Conservation (phyloP, 805 yeast species). For the Metschnikowia colocasiae region DNA sequence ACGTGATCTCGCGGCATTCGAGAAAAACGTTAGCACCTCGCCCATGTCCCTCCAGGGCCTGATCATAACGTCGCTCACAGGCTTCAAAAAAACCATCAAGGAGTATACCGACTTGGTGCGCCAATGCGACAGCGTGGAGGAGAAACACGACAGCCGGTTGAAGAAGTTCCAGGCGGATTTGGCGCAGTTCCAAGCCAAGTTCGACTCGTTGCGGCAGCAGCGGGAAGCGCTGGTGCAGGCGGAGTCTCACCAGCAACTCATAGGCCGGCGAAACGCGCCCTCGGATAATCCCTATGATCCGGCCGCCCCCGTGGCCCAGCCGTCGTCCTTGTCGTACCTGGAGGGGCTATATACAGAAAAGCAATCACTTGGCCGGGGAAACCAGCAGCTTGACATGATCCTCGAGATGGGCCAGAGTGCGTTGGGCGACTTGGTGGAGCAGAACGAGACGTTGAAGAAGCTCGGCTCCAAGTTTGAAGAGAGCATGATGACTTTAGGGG, state of each 20-base stretch:
- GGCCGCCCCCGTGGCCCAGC: conserved; percentile 18
- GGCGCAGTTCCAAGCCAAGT: conserved; percentile 45
- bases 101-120: conserved; percentile 58
- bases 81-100: conserved; percentile 70
- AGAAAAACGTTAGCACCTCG: conserved; percentile 59
- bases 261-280: conserved; percentile 46
- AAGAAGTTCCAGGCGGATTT: conserved; percentile 50
- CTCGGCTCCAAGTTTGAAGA: conserved; percentile 63
- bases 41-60: conserved; percentile 76
- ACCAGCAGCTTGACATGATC: conserved; percentile 82
- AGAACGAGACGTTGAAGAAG: conserved; percentile 64
- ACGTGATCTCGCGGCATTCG: conserved; percentile 65
- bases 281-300: conserved; percentile 51
- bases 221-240: conserved; percentile 53
- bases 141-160: conserved; percentile 51
- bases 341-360: conserved; percentile 72
- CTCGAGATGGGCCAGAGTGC: conserved; percentile 86
- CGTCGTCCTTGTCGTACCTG: conserved; percentile 37
- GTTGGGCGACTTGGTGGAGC: conserved; percentile 80
- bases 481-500: conserved; percentile 76
- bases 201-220: conserved; percentile 50
- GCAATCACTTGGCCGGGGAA: conserved; percentile 60
- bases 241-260: conserved; percentile 47
- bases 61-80: conserved; percentile 73
- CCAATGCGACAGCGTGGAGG: conserved; percentile 55